Percentiles rank a stretch among this genome's conserved stretches.
phyloP scores from a whole-genome alignment of 2,329 filamentous ascomycete species.

The Beauveria caledonica region DNA sequence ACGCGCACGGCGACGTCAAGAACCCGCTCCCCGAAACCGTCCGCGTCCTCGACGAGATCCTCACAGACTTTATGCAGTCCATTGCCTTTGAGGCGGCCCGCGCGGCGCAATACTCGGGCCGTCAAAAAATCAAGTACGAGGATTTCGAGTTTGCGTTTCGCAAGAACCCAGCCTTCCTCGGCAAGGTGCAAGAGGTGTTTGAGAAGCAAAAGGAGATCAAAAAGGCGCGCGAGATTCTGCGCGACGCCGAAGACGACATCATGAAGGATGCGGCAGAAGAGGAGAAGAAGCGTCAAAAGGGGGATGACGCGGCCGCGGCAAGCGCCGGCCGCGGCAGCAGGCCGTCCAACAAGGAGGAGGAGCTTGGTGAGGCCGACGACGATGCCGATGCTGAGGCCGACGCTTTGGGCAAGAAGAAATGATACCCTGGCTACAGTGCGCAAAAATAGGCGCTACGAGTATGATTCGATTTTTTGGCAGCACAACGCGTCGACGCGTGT shows the following conservation, averaged over 20 bases:
- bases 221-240: conserved; percentile 67
- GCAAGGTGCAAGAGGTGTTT: conserved; percentile 81
- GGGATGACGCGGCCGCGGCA: conserved; percentile 11
- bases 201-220: conserved; percentile 84
- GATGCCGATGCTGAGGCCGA: conserved; percentile 36
- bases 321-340: conserved; percentile 11
- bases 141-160: conserved; percentile 94
- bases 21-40: conserved; percentile 77
- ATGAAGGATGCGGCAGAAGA: conserved; percentile 44
- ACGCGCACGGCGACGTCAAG: conserved; percentile 70
- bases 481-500: neutral
- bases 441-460: neutral
- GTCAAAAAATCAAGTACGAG: conserved; percentile 96
- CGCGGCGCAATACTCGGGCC: conserved; percentile 74
- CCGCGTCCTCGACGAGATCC: conserved; percentile 83
- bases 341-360: conserved; percentile 35
- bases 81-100: conserved; percentile 84
- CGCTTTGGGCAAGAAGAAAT: conserved; percentile 31
- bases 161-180: conserved; percentile 75
- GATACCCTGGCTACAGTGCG: conserved; percentile 9
- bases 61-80: conserved; percentile 94
- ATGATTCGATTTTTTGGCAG: neutral
- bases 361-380: conserved; percentile 44
- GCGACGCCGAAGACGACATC: conserved; percentile 56
- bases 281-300: conserved; percentile 29